These are phyloP conservation scores for Aspergillus calidoustus DNA, from an alignment of 2,329 filamentous ascomycete genomes.

Conservation along the genomic window DNA sequence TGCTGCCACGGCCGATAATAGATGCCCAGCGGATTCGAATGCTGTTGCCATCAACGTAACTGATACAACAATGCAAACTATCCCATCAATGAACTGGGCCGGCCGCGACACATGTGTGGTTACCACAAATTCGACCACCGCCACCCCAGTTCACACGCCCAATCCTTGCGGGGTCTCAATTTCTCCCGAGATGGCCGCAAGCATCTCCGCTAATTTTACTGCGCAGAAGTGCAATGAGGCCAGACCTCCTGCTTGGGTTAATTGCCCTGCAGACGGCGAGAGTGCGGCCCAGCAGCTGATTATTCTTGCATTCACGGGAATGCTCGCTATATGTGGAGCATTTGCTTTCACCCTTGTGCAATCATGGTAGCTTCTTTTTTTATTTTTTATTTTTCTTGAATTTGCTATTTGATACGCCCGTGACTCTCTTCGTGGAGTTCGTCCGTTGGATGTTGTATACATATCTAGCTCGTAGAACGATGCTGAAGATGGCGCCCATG, in stretches of 20 bases:
- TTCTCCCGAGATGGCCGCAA: background rate
- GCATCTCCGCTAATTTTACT: background rate
- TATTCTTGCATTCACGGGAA: background rate
- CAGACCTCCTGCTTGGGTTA: background rate
- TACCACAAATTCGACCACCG: background rate
- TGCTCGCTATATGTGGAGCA: conserved; percentile 2
- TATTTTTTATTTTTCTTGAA: too few species aligned
- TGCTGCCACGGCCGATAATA: conserved; percentile 18
- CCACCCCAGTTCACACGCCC: background rate
- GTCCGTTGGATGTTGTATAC: too few species aligned
- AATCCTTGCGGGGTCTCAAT: conserved; percentile 14
- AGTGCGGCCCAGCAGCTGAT: conserved; percentile 5
- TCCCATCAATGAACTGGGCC: background rate
- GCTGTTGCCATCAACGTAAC: conserved; percentile 18
- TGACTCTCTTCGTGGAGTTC: too few species aligned
- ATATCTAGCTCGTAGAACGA: too few species aligned
- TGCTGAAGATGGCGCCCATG: too few species aligned
- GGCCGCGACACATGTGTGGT: conserved; percentile 9
- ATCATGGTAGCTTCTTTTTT: background rate
- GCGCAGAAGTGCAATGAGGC: background rate
- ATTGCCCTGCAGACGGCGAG: conserved; percentile 8
- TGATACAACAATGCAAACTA: background rate
- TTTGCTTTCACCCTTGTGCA: conserved; percentile 4
- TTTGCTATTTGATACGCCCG: too few species aligned
- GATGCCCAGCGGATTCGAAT: conserved; percentile 17